Conservation (phyloP, 2,329 filamentous ascomycete genomes). For the Fusarium foetens region DNA sequence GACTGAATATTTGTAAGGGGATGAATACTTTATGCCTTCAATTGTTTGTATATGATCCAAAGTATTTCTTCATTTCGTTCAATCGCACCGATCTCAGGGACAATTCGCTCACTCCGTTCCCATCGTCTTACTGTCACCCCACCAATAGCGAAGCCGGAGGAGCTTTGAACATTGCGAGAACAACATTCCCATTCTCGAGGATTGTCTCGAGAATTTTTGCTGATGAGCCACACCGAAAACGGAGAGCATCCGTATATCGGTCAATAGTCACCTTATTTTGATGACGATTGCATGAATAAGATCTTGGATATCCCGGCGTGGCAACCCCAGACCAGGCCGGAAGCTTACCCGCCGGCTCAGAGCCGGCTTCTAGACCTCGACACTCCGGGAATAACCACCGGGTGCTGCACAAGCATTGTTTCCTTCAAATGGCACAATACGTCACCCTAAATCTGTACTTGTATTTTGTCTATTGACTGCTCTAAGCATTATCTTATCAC, state of each 20-base stretch:
- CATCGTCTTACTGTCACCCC: constrained; percentile 34
- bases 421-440: not conserved
- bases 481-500: not conserved
- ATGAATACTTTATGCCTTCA: not conserved
- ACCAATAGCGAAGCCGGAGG: constrained; percentile 36
- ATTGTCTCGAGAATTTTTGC: not conserved
- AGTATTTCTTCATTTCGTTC: not conserved
- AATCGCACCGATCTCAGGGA: not conserved
- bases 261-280: not conserved
- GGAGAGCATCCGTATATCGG: constrained; percentile 8
- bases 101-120: not conserved
- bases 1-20: not conserved
- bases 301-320: not conserved
- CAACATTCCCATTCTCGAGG: not conserved
- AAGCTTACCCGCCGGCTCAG: constrained; percentile 12
- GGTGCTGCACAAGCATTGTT: not conserved
- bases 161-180: not conserved
- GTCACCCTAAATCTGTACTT: too few species aligned
- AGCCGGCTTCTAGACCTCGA: constrained; percentile 11
- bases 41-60: fast-evolving
- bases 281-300: not conserved
- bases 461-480: not conserved
- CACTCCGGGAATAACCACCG: not conserved
- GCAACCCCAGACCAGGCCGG: constrained; percentile 10
- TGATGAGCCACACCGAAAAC: constrained; percentile 3